phyloP scores from a whole-genome alignment of 164 flowering plant species.

The Umbellularia californica region DNA sequence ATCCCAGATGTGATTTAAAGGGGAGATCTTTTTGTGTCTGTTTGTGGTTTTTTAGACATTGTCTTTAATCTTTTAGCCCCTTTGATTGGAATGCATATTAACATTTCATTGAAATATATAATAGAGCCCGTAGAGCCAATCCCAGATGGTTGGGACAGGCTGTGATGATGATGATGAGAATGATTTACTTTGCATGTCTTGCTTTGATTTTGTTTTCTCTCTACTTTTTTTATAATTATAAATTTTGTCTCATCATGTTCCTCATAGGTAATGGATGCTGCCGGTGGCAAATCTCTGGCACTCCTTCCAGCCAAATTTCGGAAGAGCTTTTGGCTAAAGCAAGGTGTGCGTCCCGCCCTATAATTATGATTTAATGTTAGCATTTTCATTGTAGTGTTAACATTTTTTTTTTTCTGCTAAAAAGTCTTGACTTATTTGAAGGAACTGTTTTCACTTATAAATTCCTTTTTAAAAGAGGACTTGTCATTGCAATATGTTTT shows the following conservation, averaged over 20 bases:
- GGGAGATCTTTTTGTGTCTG: too few relatives aligned
- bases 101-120: too few relatives aligned
- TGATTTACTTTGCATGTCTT: background rate
- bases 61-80: too few relatives aligned
- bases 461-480: too few relatives aligned
- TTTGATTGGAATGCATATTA: too few relatives aligned
- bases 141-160: background rate
- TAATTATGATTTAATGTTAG: background rate
- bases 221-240: background rate
- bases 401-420: too few relatives aligned
- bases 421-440: too few relatives aligned
- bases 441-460: too few relatives aligned
- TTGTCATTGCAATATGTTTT: too few relatives aligned
- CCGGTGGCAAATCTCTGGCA: conserved; percentile 62
- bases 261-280: conserved; percentile 70
- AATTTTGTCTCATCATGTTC: conserved; percentile 1
- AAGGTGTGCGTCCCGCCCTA: conserved; percentile 36
- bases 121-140: background rate
- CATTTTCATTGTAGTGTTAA: background rate
- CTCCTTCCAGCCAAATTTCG: conserved; percentile 89
- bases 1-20: too few relatives aligned
- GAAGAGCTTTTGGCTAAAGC: conserved; percentile 86
- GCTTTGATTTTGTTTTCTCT: background rate
- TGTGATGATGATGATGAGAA: too few relatives aligned
- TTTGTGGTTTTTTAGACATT: too few relatives aligned